phyloP scores from a whole-genome alignment of 163 green algal genomes.

The Picocystis sp. region DNA sequence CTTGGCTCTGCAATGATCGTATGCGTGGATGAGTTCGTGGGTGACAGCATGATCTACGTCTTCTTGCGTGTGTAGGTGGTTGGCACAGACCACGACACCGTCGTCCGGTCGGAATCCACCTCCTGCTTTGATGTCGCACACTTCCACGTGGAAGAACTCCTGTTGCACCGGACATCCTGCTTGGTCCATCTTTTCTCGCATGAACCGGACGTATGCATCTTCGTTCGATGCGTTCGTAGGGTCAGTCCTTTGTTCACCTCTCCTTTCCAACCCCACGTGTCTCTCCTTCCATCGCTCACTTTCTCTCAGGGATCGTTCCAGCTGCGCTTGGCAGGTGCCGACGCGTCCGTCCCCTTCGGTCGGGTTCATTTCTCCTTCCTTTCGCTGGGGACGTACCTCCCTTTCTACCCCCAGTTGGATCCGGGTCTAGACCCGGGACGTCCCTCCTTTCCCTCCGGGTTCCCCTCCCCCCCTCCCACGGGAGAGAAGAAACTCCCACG shows the following conservation, averaged over 20 bases:
- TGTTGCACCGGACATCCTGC: slow-evolving; percentile 33
- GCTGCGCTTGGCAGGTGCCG: too few relatives aligned
- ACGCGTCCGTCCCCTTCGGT: too few relatives aligned
- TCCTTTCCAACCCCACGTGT: not conserved
- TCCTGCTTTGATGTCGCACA: slow-evolving; percentile 39
- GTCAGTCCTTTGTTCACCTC: not conserved
- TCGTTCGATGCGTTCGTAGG: not conserved
- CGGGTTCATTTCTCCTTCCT: too few relatives aligned
- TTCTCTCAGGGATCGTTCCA: too few relatives aligned
- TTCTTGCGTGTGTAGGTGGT: slow-evolving; percentile 46
- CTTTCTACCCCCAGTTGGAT: too few relatives aligned
- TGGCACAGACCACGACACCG: slow-evolving; percentile 70
- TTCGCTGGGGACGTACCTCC: too few relatives aligned
- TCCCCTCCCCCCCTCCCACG: not conserved
- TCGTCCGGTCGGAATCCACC: slow-evolving; percentile 59
- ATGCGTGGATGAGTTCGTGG: slow-evolving; percentile 90
- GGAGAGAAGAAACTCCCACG: not conserved
- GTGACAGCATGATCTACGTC: slow-evolving; percentile 59
- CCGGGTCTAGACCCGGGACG: too few relatives aligned
- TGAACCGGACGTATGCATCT: slow-evolving; percentile 7
- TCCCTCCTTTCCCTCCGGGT: not conserved
- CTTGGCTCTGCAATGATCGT: slow-evolving; percentile 70
- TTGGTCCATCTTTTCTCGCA: slow-evolving; percentile 6
- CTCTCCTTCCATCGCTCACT: too few relatives aligned
- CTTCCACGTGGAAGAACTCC: slow-evolving; percentile 46